Evolutionary conservation across 257 asterid genomes (phyloP), one percentile per base, ranked within the genome.

Genomic region (Hygrophila difformis): DNA sequence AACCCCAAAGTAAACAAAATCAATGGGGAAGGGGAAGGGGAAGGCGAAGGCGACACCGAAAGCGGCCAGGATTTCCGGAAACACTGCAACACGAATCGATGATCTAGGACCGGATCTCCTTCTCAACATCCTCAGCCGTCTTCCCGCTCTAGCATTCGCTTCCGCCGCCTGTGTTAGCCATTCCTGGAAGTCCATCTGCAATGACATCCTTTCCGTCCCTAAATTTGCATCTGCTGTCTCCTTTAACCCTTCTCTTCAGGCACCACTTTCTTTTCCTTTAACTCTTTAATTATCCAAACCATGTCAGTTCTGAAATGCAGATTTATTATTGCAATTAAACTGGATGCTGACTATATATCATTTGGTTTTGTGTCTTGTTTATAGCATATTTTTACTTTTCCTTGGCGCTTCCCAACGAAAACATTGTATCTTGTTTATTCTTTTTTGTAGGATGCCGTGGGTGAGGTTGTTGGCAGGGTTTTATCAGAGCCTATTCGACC

Each of bases 161-260:
- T 60, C 74, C 45, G 95, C 93, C 10, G 81, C 92, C 2, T 87
- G 95, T 56, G 95, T 84, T 42, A 70, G 63, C 81, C 88, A 78
- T 58, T 70, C 73, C 11, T 87, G 97, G 95, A 84, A 63, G 60
- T 57, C 72, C 39, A 39, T 76, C 47, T 74, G 81, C 82, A 52
- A 59, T 6, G 70, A 76, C 10, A 53, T 84, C 59, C 81, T 88
- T 41, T 73, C 89, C 40, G 45, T 47, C 12, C 95, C 95, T 1
- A 81, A 75, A 15, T 76, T 87, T 53, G 47, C 77, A 29, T 84
- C 84, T 20, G 92, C 92, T 23, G 53, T 78, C 41, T 84, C 97
- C 44, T 70, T 66, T 46, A 76, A 68, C 47, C 58, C 70, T 36
- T 66, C 72, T 21, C 82, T 74, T 26, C 55, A 78, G 75, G 93